These are phyloP conservation scores for Papiliotrema fonsecae DNA, from an alignment of 1,284 basidiomycete genomes.

Conservation along the genomic window DNA sequence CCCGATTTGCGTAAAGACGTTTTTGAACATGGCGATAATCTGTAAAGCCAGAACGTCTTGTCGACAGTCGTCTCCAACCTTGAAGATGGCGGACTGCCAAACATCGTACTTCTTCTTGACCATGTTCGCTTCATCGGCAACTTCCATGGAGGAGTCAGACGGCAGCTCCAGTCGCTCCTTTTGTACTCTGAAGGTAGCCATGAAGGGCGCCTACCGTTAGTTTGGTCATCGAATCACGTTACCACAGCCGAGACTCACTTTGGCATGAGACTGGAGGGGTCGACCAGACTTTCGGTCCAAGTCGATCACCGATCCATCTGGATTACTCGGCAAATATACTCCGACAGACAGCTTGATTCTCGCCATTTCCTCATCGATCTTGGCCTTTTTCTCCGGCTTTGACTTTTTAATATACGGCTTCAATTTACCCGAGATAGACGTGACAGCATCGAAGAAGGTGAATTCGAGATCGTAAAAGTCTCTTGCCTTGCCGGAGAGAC, in stretches of 20 bases:
- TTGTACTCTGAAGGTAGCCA: constrained; percentile 98
- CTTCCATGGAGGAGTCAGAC: constrained; percentile 21
- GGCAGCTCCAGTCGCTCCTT: constrained; percentile 63
- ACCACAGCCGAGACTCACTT: constrained; percentile 63
- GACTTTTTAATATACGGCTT: constrained; percentile 95
- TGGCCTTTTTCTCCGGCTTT: constrained; percentile 98
- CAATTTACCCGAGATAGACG: constrained; percentile 94
- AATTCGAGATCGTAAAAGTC: constrained; percentile 95
- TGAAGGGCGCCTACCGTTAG: constrained; percentile 85
- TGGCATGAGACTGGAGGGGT: constrained; percentile 94
- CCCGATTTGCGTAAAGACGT: constrained; percentile 83
- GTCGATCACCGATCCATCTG: constrained; percentile 92
- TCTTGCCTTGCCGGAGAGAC: constrained; percentile 84
- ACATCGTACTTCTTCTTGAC: constrained; percentile 69
- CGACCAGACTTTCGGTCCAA: constrained; percentile 95
- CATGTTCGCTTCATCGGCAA: constrained; percentile 48
- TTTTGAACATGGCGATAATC: constrained; percentile 99
- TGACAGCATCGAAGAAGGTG: constrained; percentile 92
- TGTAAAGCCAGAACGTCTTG: constrained; percentile 97
- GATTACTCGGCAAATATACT: constrained; percentile 96
- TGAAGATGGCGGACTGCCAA: constrained; percentile 99
- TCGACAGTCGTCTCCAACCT: constrained; percentile 98
- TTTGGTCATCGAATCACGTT: background rate
- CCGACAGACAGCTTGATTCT: constrained; percentile 89
- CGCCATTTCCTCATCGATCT: constrained; percentile 99